Evolutionary conservation across 73 alveolate species (phyloP).

Genomic region (Stentor roeselii): DNA sequence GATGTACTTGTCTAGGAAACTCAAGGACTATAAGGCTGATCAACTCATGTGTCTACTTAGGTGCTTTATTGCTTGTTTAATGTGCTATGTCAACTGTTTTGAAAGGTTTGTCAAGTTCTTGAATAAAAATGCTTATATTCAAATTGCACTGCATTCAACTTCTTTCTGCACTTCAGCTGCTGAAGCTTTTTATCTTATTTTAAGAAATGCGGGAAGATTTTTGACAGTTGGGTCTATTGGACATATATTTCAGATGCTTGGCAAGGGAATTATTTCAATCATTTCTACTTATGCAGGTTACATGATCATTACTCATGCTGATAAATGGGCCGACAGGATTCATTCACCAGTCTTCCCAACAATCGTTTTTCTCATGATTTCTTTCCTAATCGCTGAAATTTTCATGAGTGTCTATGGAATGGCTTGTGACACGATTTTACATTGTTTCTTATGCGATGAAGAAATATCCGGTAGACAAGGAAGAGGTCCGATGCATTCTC

Average conservation of each 20-base stretch:
- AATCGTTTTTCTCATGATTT: constrained; percentile 64
- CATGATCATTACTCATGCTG: constrained; percentile 67
- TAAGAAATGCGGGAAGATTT: constrained; percentile 87
- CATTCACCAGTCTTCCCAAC: constrained; percentile 86
- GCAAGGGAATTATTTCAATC: constrained; percentile 74
- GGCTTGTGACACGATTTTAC: constrained; percentile 90
- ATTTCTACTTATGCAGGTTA: constrained; percentile 79
- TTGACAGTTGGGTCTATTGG: constrained; percentile 78
- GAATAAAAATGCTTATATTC: constrained; percentile 93
- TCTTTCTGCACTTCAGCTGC: constrained; percentile 91
- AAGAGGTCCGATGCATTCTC: constrained; percentile 56
- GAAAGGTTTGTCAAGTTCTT: constrained; percentile 84
- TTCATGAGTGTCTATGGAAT: constrained; percentile 84
- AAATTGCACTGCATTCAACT: constrained; percentile 82
- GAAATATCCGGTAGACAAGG: constrained; percentile 75
- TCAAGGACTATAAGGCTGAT: constrained; percentile 47
- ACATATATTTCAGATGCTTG: constrained; percentile 75
- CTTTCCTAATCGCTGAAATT: constrained; percentile 75
- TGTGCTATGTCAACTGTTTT: constrained; percentile 82
- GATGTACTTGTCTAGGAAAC: constrained; percentile 43
- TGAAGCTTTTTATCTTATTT: constrained; percentile 84
- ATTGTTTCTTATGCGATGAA: constrained; percentile 85
- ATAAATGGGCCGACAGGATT: constrained; percentile 65
- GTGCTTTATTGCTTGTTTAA: constrained; percentile 70
- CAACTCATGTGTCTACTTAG: constrained; percentile 61